Evolutionary conservation across 2,329 filamentous ascomycete species (phyloP), one percentile per base, ranked within the genome.

Genomic region (Leptographium flavum): DNA sequence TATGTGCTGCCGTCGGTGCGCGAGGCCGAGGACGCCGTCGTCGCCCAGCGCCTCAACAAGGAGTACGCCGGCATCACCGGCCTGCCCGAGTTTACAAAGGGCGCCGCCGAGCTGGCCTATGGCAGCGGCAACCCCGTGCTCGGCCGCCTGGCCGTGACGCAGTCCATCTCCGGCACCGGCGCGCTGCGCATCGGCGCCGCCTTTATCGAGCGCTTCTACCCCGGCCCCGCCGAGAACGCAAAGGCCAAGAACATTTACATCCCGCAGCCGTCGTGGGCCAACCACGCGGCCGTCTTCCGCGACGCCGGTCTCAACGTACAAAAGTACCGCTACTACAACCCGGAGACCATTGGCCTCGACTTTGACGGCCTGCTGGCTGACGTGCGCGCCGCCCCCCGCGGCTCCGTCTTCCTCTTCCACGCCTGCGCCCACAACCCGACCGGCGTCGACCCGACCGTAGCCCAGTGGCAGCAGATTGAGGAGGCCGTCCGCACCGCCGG

Each of bases 311-410:
- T 98, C 53, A 76, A 85, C 67, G 87, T 96, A 51, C 80, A 88
- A 69, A 87, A 88, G 70, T 98, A 98, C 76, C 77, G 86, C 58
- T 98, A 98, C 80, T 98, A 96, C 74, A 86, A 96, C 79, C 93
- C 94, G 75, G 81, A 94, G 63, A 96, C 90, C 60, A 96, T 95
- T 62, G 88, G 88, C 46, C 82, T 98, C 53, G 92, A 98, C 74
- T 96, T 95, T 60, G 86, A 93, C 55, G 92, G 92, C 58, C 77
- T 98, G 74, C 61, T 95, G 49, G 81, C 76, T 58, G 88, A 96
- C 64, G 81, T 98, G 69, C 87, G 93, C 72, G 77, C 74, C 54
- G 87, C 90, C 47, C 87, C 88, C 56, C 78, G 82, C 64, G 81
- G 81, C 64, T 93, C 84, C 69, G 79, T 93, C 57, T 82, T 98